Evolutionary conservation across 768 basidiomycete species (phyloP).

Genomic region (Suillus subluteus): DNA sequence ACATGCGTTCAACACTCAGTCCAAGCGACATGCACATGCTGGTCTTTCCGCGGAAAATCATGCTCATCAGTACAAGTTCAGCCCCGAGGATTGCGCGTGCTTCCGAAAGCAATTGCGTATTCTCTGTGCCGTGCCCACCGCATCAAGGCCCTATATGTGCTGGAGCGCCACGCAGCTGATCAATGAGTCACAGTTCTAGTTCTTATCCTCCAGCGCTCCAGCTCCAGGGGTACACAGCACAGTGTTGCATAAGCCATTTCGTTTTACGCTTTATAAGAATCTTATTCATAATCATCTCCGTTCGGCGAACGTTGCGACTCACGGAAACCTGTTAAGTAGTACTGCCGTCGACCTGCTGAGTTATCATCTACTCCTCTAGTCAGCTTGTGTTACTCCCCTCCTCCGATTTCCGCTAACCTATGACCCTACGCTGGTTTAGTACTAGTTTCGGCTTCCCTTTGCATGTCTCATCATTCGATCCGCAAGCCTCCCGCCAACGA

Average conservation of each 20-base stretch:
- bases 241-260: background rate
- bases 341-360: background rate
- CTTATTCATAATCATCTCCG: background rate
- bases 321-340: background rate
- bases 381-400: background rate
- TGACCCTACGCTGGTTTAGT: background rate
- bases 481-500: slow-evolving; percentile 5
- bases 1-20: background rate
- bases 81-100: no score
- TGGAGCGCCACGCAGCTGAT: slow-evolving; percentile 4
- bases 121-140: background rate
- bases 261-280: background rate
- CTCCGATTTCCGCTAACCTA: background rate
- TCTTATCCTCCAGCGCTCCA: background rate
- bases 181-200: background rate
- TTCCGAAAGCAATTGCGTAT: no score
- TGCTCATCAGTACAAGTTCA: no score
- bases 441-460: background rate
- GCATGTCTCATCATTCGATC: slow-evolving; percentile 4
- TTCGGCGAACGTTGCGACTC: background rate
- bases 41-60: background rate
- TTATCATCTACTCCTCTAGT: background rate
- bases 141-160: background rate
- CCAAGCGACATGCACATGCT: no score
- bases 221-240: no score